Conservation (phyloP, 2,329 filamentous ascomycete genomes). For the Colletotrichum truncatum region DNA sequence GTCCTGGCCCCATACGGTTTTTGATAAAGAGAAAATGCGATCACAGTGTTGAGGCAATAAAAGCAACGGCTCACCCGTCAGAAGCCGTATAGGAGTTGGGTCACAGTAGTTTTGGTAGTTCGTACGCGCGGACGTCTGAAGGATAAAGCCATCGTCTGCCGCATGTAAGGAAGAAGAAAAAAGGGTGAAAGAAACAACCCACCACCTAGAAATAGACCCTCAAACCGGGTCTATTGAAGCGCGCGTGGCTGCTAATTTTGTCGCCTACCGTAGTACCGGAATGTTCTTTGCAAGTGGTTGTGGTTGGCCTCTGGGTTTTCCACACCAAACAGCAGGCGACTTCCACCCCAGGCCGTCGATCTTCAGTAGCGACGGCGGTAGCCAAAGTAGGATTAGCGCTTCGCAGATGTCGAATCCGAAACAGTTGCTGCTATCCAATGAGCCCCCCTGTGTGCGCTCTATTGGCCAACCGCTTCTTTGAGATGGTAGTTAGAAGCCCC, state of each 20-base stretch:
- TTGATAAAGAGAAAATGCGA: too few relatives aligned
- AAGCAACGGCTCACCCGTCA: too few relatives aligned
- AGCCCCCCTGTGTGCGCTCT: background rate
- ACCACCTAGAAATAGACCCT: too few relatives aligned
- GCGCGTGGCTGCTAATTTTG: background rate
- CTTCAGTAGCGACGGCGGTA: background rate
- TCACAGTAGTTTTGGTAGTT: too few relatives aligned
- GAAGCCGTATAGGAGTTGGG: too few relatives aligned
- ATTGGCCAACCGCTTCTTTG: too few relatives aligned
- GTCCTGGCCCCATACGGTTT: too few relatives aligned
- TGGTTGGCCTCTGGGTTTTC: background rate
- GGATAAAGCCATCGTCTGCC: too few relatives aligned
- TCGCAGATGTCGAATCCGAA: constrained; percentile 8
- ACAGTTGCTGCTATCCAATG: constrained; percentile 8
- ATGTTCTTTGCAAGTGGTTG: background rate
- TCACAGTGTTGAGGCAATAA: too few relatives aligned
- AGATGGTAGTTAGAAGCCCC: constrained; percentile 5
- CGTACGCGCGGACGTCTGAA: too few relatives aligned
- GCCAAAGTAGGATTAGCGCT: constrained; percentile 2
- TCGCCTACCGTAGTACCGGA: background rate
- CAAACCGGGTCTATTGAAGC: background rate
- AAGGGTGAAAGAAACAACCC: background rate
- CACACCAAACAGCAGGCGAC: background rate
- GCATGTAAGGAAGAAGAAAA: too few relatives aligned
- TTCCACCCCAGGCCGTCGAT: background rate